Conservation (phyloP, 345 rosid species). For the Turritis glabra region DNA sequence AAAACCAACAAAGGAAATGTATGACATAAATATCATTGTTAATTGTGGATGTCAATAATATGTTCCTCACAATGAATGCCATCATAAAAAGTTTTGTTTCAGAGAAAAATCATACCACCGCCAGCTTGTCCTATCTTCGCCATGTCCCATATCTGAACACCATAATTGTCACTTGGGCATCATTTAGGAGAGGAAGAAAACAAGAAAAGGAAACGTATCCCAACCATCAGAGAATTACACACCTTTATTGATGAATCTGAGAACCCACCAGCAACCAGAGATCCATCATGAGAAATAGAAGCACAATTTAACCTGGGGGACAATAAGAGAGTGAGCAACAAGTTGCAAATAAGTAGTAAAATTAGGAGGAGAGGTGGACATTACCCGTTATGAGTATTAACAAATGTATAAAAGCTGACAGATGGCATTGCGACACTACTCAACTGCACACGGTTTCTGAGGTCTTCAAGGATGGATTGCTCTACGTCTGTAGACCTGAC, state of each 20-base stretch:
- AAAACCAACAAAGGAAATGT: neutral
- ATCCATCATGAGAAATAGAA: conserved; percentile 95
- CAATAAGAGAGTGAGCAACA: conserved; percentile 16
- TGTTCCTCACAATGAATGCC: neutral
- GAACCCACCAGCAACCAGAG: conserved; percentile 95
- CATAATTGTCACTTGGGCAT: conserved; percentile 36
- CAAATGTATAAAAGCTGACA: conserved; percentile 89
- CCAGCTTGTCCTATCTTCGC: conserved; percentile 83
- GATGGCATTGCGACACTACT: conserved; percentile 80
- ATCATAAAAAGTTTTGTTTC: neutral
- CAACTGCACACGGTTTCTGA: conserved; percentile 93
- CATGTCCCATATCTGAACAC: conserved; percentile 92
- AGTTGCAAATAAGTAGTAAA: conserved; percentile 10
- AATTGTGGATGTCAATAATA: neutral
- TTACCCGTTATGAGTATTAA: conserved; percentile 92
- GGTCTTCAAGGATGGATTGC: conserved; percentile 89
- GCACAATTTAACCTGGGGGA: conserved; percentile 75
- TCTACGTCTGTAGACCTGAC: conserved; percentile 83
- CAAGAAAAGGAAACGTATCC: conserved; percentile 15
- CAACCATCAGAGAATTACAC: conserved; percentile 18
- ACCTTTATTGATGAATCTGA: conserved; percentile 96
- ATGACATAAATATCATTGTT: neutral
- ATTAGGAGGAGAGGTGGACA: conserved; percentile 17
- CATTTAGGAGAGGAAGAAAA: neutral
- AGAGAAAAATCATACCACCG: conserved; percentile 49